phyloP scores from a whole-genome alignment of 2,329 filamentous ascomycete species.

The Daldinia sp. region DNA sequence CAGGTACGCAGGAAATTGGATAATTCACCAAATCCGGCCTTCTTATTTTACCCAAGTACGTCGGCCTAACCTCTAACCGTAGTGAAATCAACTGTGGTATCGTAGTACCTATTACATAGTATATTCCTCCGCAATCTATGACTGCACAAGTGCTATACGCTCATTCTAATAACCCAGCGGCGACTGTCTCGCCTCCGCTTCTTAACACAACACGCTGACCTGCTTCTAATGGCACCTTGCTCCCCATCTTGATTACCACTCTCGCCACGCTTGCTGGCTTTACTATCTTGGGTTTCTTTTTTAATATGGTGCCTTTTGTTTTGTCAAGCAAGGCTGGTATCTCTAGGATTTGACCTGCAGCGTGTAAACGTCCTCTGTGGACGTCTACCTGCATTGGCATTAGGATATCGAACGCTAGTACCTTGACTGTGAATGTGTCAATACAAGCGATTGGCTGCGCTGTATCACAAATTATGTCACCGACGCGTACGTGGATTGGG shows the following conservation, averaged over 20 bases:
- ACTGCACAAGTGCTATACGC: not conserved
- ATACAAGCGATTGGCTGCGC: constrained; percentile 73
- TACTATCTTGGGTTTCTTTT: constrained; percentile 86
- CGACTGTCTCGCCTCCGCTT: constrained; percentile 82
- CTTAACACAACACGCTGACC: constrained; percentile 83
- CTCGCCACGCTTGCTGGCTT: constrained; percentile 81
- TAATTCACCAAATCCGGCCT: too few species aligned
- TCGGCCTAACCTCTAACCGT: too few species aligned
- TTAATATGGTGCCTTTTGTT: constrained; percentile 74
- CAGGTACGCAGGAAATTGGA: too few species aligned
- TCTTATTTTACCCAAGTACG: too few species aligned
- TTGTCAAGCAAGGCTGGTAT: constrained; percentile 82
- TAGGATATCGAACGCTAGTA: constrained; percentile 87
- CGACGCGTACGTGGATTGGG: constrained; percentile 78
- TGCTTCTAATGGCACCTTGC: constrained; percentile 79
- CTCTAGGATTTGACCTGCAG: constrained; percentile 75
- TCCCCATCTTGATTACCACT: constrained; percentile 76
- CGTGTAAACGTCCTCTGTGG: constrained; percentile 83
- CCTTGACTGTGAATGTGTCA: constrained; percentile 80
- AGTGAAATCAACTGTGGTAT: not conserved
- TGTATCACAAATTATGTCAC: constrained; percentile 84
- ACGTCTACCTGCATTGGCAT: constrained; percentile 91
- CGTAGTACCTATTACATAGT: not conserved
- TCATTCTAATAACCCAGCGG: constrained; percentile 84
- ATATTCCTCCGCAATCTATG: not conserved